Base-by-base conservation (phyloP, 2,329 filamentous ascomycete genomes). In the Fusarium devonianum region DNA sequence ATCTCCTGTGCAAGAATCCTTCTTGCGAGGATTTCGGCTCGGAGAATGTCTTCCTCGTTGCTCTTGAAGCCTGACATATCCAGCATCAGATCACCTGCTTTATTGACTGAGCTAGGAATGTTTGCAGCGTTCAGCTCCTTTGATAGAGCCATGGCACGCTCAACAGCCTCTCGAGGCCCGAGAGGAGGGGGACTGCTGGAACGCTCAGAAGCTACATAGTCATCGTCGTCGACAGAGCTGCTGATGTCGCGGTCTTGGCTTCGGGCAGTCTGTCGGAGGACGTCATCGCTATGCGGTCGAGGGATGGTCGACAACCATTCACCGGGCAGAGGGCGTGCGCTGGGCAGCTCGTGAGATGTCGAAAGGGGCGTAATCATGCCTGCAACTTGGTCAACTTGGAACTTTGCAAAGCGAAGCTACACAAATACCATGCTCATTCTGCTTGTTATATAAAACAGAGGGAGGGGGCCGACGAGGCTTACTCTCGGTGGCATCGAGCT, bases 41-140 rank as follows among this genome's bases (percentile, higher is more conserved):
- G 86, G 43, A 97, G 79, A 5, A 93, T 89, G 62, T 97, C 92
- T 64, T 96, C 91, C 61, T 97, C 93, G 66, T 87, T 95, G 69
- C 88, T 90, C 72, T 97, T 97, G 75, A 96, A 97, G 1, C 91
- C 91, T 0, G 92, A 92, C 92, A 99, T 97, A 70, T 99, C 94
- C 41, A 99, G 77, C 92, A 97, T 97, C 45, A 99, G 77, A 71
- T 99, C 94, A 12, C 94, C 94, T 1, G 84, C 88, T 48, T 96
- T 92, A 1, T 89, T 97, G n/a, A 99, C 87, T 58, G 90, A 87
- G 48, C 88, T 94, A 5, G 92, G 91, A 50, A 99, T 97, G 67
- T 97, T 97, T 36, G 89, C 94, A 3, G 85, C 87, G 34, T 90
- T 90, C 3, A 99, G 81, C 69, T 92, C 92, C 68, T 90, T 89